Evolutionary conservation across 2,329 filamentous ascomycete genomes (phyloP).

Genomic region (Fusarium acutatum): DNA sequence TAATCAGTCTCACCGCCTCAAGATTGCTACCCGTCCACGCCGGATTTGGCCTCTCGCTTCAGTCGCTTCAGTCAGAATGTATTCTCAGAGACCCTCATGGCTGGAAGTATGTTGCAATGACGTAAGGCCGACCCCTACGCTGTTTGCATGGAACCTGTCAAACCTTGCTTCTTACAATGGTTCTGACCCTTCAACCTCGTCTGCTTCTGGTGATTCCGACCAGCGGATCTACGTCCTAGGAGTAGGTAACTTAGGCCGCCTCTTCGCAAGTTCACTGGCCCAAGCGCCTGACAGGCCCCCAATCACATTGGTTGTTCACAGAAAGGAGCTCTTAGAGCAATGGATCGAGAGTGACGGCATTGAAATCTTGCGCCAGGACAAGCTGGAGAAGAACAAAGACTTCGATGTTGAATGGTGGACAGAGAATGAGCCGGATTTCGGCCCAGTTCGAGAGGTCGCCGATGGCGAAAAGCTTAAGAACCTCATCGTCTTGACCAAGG

Average conservation of each 20-base stretch:
- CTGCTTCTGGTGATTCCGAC: slow-evolving; percentile 17
- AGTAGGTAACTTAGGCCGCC: slow-evolving; percentile 80
- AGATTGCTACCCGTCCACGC: background rate
- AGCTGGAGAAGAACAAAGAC: slow-evolving; percentile 44
- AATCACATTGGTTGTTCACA: slow-evolving; percentile 82
- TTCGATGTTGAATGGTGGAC: slow-evolving; percentile 66
- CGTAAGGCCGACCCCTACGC: slow-evolving; percentile 41
- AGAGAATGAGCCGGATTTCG: slow-evolving; percentile 50
- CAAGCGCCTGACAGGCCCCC: slow-evolving; percentile 69
- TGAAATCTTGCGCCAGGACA: slow-evolving; percentile 51
- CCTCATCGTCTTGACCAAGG: slow-evolving; percentile 82
- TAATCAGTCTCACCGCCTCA: background rate
- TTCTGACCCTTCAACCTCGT: background rate
- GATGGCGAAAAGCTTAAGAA: slow-evolving; percentile 65
- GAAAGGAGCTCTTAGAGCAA: slow-evolving; percentile 56
- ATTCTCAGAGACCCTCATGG: slow-evolving; percentile 46
- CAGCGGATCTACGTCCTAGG: slow-evolving; percentile 81
- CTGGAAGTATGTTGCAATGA: slow-evolving; percentile 44
- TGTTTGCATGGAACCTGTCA: slow-evolving; percentile 49
- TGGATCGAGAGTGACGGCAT: slow-evolving; percentile 58
- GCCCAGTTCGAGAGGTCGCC: slow-evolving; percentile 52
- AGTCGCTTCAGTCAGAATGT: slow-evolving; percentile 28
- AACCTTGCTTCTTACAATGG: slow-evolving; percentile 37
- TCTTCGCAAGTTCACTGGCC: slow-evolving; percentile 78
- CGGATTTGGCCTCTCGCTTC: background rate